These are phyloP conservation scores for Coemansia sp. DNA, from an alignment of 192 early-diverging fungal species.

Conservation along the genomic window DNA sequence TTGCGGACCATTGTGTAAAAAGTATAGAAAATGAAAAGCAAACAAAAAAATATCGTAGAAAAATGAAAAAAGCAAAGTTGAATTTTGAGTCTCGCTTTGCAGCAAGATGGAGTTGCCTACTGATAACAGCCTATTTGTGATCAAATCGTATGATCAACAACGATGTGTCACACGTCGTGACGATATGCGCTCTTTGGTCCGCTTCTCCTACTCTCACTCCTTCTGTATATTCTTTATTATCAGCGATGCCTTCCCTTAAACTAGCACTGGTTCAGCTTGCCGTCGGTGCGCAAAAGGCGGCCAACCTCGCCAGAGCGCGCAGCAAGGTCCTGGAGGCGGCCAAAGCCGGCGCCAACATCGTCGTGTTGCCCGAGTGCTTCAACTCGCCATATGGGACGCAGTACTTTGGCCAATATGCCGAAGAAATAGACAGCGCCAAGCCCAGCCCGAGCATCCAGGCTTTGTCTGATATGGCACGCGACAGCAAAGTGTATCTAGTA, in stretches of 20 bases:
- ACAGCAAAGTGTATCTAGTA: constrained; percentile 83
- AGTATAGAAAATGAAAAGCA: constrained; percentile 2
- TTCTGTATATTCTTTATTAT: not conserved
- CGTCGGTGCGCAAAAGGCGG: constrained; percentile 71
- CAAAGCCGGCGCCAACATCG: constrained; percentile 78
- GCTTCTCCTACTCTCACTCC: not conserved
- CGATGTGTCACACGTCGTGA: not conserved
- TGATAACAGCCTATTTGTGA: constrained; percentile 1
- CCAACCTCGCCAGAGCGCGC: constrained; percentile 78
- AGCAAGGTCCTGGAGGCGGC: constrained; percentile 83
- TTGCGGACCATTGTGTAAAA: constrained; percentile 24
- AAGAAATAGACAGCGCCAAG: constrained; percentile 60
- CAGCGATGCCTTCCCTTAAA: constrained; percentile 34
- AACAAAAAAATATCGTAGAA: constrained; percentile 12
- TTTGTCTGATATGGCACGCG: constrained; percentile 82
- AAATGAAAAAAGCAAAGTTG: not conserved
- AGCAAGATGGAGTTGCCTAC: not conserved
- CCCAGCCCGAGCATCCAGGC: constrained; percentile 69
- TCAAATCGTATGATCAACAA: not conserved
- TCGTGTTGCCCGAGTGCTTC: constrained; percentile 98
- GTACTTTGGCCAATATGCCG: constrained; percentile 91
- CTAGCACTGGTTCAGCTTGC: constrained; percentile 80
- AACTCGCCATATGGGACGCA: constrained; percentile 96
- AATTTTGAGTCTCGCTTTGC: not conserved
- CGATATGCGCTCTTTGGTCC: not conserved